phyloP scores from a whole-genome alignment of 2,329 filamentous ascomycete genomes.

The Hypomyces rosellus region DNA sequence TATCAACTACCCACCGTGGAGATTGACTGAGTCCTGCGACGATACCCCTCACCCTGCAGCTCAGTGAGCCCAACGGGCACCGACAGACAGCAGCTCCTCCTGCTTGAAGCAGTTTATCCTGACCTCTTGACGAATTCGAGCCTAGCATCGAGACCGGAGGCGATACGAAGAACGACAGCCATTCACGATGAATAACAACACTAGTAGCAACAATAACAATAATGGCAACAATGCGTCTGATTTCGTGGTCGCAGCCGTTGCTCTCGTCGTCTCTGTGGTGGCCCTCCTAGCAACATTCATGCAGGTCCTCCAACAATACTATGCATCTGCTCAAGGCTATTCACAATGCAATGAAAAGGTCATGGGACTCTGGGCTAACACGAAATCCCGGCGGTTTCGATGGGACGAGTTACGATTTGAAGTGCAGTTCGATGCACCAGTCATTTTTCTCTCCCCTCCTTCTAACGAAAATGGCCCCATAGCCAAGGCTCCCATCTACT shows the following conservation, averaged over 20 bases:
- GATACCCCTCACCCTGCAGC: too few species aligned
- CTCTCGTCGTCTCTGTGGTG: conserved; percentile 41
- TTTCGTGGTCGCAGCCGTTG: conserved; percentile 35
- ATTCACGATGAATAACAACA: conserved; percentile 3
- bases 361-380: conserved; percentile 40
- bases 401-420: conserved; percentile 42
- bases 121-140: too few species aligned
- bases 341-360: conserved; percentile 41
- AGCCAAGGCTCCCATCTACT: conserved; percentile 24
- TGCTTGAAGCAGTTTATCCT: too few species aligned
- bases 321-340: conserved; percentile 44
- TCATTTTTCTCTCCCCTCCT: conserved; percentile 43
- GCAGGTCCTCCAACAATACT: conserved; percentile 46
- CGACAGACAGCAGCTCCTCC: too few species aligned
- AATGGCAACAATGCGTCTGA: conserved; percentile 20
- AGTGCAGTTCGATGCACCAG: conserved; percentile 42
- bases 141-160: too few species aligned
- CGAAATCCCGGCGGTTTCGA: conserved; percentile 34
- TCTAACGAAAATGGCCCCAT: conserved; percentile 34
- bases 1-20: too few species aligned
- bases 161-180: neutral
- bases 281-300: conserved; percentile 39
- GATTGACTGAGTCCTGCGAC: too few species aligned
- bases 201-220: neutral
- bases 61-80: too few species aligned